Evolutionary conservation across 345 rosid species (phyloP), one percentile per base, ranked within the genome.

Genomic region (Sonneratia caseolaris): DNA sequence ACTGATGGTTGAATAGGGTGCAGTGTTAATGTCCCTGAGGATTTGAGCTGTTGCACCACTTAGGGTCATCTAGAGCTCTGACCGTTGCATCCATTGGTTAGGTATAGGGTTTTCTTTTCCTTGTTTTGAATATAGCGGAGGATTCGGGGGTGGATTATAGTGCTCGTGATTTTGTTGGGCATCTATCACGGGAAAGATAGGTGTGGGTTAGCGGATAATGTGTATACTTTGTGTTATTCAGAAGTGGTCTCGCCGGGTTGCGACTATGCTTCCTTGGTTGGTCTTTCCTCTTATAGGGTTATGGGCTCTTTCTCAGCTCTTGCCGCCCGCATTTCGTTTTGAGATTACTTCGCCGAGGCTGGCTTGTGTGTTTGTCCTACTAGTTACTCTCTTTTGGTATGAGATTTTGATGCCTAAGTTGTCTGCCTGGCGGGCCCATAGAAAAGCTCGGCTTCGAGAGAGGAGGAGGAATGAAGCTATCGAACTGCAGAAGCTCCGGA

Each of bases 171-270:
- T 71, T 75, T 79, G 73, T 77, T 73, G 68, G 64, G 68, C 69
- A 27, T 36, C 70, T 55, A 55, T 75, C 68, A 78, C 82, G 77
- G 82, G 86, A 80, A 75, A 85, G 80, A 81, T 81, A 81, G 86
- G 86, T 62, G 83, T 68, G 77, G 79, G 79, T 71, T 81, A 80
- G 88, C 82, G 88, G 97, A 94, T 88, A 91, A 94, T 94, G 98
- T 95, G 99, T 89, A 95, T 91, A 89, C 84, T 95, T 78, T 95
- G 99, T 82, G 97, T 87, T 80, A 95, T 92, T 75, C 99, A 95
- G 84, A 92, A 90, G 96, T 95, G 97, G 97, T 87, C 97, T 78
- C 99, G 97, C 85, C 89, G 86, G 97, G 96, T 92, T 75, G 99
- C 99, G 64, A 89, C 96, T 24, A 95, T 95, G 97, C 91, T 95